A percentile compares a stretch with the other conserved stretches of the same genome.
Evolutionary conservation across 306 rosid species (phyloP).

Genomic region (Amphicarpaea edgeworthii): DNA sequence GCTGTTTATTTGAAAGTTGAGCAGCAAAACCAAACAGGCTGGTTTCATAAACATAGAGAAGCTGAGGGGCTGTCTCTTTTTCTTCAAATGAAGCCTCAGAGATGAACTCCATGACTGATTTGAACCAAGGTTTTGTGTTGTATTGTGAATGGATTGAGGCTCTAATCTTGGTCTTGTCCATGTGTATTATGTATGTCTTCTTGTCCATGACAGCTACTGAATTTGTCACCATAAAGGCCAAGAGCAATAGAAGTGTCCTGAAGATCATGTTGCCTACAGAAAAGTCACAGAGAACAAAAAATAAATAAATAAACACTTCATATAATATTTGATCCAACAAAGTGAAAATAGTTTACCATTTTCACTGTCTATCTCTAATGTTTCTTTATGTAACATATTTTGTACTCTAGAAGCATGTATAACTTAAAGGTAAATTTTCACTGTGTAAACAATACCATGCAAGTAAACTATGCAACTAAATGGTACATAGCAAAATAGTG

Average conservation of each 20-base stretch:
- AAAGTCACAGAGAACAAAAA: neutral
- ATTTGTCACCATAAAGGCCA: slow-evolving; percentile 50
- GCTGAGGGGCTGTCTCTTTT: slow-evolving; percentile 46
- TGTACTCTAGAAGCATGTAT: neutral
- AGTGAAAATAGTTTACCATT: neutral
- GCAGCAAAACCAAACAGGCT: slow-evolving; percentile 68
- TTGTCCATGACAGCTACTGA: slow-evolving; percentile 48
- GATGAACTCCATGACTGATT: slow-evolving; percentile 50
- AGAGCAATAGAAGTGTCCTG: slow-evolving; percentile 48
- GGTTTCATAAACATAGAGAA: slow-evolving; percentile 63
- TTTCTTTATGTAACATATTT: neutral
- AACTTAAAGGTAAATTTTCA: neutral
- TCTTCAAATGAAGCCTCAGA: slow-evolving; percentile 35
- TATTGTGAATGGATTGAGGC: slow-evolving; percentile 43
- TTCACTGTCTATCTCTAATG: neutral
- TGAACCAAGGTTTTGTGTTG: slow-evolving; percentile 51
- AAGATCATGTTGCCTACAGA: slow-evolving; percentile 54
- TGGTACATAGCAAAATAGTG: neutral
- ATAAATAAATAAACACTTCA: neutral
- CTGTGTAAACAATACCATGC: neutral
- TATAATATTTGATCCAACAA: neutral
- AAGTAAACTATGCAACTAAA: neutral
- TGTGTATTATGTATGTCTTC: slow-evolving; percentile 66
- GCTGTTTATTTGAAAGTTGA: slow-evolving; percentile 52
- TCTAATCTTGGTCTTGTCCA: slow-evolving; percentile 60